Base-by-base conservation (phyloP, 2,329 filamentous ascomycete genomes). In the Colletotrichum echinochloae region DNA sequence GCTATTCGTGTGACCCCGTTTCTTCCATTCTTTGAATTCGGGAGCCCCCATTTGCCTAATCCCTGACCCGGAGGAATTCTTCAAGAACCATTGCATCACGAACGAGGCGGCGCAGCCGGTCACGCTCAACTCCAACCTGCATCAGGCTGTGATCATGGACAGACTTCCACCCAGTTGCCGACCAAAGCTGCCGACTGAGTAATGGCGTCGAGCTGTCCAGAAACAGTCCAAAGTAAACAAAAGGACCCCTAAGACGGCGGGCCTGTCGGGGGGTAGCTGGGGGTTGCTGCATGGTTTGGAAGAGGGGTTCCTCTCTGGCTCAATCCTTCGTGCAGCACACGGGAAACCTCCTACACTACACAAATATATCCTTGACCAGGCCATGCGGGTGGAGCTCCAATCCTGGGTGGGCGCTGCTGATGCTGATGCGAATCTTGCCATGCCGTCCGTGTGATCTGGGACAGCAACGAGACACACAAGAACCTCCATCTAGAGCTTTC, bases 211-310 rank as follows among this genome's bases (percentile, higher is more conserved):
- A 62, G 64, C 60, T 62, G 57, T 70, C 64, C 67, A 39, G 67
- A 37, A 67, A 61, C 59, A 26, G 67, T 67, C 64, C 23, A 70
- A 70, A 70, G 67, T 70, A 70, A 70, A 70, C 64, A 70, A 67
- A 67, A 37, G 52, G 51, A 57, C 67, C 64, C 67, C 67, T 67
- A 70, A 61, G 67, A 62, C 57, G 37, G 28, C 51, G 51, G 64
- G 64, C 57, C 57, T 70, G 56, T 67, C 51, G 56, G 62, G 35
- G 49, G 51, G 51, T n/a, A 70, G 67, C 67, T 54, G 51, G 64
- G 67, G 67, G 39, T 66, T 66, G 67, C 63, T 70, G 63, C 64
- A 66, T 54, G 62, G 39, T 23, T 16, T 60, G 55, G 51, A 41
- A 37, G 66, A 28, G 66, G 62, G 57, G 39, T 55, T 69, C 61